Base-by-base conservation (phyloP, 306 rosid genomes). In the Citrullus mucosospermus region DNA sequence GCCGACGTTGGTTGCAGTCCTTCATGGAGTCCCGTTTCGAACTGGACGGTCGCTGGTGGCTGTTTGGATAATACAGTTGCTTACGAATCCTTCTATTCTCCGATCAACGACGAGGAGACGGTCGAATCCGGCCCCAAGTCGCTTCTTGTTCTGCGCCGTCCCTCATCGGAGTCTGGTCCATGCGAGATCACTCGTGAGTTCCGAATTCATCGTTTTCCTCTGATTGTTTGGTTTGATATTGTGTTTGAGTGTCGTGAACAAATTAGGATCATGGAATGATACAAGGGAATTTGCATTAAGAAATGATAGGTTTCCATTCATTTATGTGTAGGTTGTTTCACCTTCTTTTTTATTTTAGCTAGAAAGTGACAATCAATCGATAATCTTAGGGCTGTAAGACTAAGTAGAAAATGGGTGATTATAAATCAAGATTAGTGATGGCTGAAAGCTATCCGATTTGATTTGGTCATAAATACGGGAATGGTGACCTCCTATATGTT, bases 141-240 rank as follows among this genome's bases (percentile, higher is more conserved):
- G 39, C 86, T 92, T 72, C 91, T 92, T 28, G n/a, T 88, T 78
- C 90, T 95, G 22, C 83, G 60, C 65, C 80, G 92, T 2, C 80
- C 88, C 28, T 79, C 90, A 14, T 56, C 85, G 2, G 91, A 95
- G 84, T 91, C 93, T 5, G 63, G 76, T 70, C 96, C 98, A 6
- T 92, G 97, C 85, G 87, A 95, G 85, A 89, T 95, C 89, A 92
- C 83, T 6, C 65, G 98, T 94, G 76, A 58, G 91, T 79, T 50
- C 66, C 57, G 6, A 16, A 25, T 25, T 14, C 67, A 56, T 28
- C 3, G 62, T 0, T 41, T 62, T 56, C 61, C 3, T 80, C 57
- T 2, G 10, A n/a, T 22, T 56, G n/a, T 48, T 78, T 58, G 8
- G 76, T 70, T 70, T 46, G 38, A 1, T 22, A 73, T 72, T 58